Evolutionary conservation across 176 grass and related monocot genomes (phyloP).

Genomic region (sorghum (Sorghum bicolor)): DNA sequence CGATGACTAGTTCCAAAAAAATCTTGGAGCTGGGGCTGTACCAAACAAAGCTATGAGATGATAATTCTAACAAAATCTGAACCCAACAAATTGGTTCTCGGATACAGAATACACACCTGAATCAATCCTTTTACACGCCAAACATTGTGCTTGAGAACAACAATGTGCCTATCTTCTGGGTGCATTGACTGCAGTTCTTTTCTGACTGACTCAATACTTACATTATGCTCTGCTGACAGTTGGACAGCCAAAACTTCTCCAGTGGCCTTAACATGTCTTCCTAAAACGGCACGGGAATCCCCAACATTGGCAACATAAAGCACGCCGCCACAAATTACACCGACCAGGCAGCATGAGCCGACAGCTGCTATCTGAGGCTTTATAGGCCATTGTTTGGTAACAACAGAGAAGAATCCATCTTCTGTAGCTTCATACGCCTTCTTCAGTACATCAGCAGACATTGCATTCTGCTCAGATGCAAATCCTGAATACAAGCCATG

Average conservation of each 20-base stretch:
- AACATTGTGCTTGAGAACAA: conserved; percentile 95
- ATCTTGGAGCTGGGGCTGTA: background rate
- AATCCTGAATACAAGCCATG: conserved; percentile 61
- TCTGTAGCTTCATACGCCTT: conserved; percentile 97
- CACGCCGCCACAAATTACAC: conserved; percentile 66
- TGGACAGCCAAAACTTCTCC: conserved; percentile 86
- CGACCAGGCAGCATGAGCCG: conserved; percentile 88
- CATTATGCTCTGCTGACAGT: conserved; percentile 92
- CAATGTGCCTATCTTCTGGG: conserved; percentile 74
- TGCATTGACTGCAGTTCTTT: conserved; percentile 84
- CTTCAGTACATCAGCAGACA: conserved; percentile 80
- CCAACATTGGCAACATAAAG: conserved; percentile 86
- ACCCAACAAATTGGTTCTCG: background rate
- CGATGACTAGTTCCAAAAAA: background rate
- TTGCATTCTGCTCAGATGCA: conserved; percentile 67
- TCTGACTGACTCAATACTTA: conserved; percentile 69
- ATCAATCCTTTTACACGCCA: conserved; percentile 97
- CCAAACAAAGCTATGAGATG: background rate
- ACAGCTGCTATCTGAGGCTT: conserved; percentile 95
- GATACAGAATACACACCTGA: conserved; percentile 51
- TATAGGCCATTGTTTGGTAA: conserved; percentile 72
- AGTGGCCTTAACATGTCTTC: conserved; percentile 74
- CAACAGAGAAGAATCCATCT: conserved; percentile 87
- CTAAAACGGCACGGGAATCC: conserved; percentile 83
- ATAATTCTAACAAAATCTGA: background rate